phyloP scores from a whole-genome alignment of 1,139 yeast genomes.

The Suhomyces bokatorum region DNA sequence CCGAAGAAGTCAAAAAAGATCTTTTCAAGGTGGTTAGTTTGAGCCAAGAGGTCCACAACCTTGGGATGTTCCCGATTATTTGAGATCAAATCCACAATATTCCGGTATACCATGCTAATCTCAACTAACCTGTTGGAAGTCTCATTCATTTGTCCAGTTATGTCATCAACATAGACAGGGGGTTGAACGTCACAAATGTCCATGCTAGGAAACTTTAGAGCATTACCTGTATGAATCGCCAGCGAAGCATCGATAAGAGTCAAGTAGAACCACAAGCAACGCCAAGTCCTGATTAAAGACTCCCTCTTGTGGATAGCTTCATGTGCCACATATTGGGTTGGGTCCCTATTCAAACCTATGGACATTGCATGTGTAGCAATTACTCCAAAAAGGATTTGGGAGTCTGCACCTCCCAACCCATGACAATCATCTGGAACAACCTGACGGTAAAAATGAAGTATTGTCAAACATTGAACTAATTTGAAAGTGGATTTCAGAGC shows the following conservation, averaged over 20 bases:
- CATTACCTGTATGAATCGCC: slow-evolving; percentile 38
- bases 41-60: slow-evolving; percentile 38
- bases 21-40: slow-evolving; percentile 42
- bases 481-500: slow-evolving; percentile 35
- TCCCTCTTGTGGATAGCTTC: slow-evolving; percentile 32
- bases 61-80: slow-evolving; percentile 36
- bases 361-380: slow-evolving; percentile 43
- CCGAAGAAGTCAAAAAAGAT: slow-evolving; percentile 43
- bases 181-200: slow-evolving; percentile 37
- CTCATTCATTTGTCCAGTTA: slow-evolving; percentile 22
- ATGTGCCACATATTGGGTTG: slow-evolving; percentile 34
- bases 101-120: slow-evolving; percentile 33
- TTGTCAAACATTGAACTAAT: slow-evolving; percentile 45
- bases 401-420: slow-evolving; percentile 46
- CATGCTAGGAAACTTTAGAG: slow-evolving; percentile 28
- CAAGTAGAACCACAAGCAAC: slow-evolving; percentile 41
- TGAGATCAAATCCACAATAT: slow-evolving; percentile 30
- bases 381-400: slow-evolving; percentile 41
- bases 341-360: slow-evolving; percentile 48
- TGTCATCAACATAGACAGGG: slow-evolving; percentile 22
- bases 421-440: slow-evolving; percentile 47
- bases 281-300: slow-evolving; percentile 35
- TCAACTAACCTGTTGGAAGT: slow-evolving; percentile 16
- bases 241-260: slow-evolving; percentile 32
- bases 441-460: slow-evolving; percentile 38